Conservation (phyloP, 2,329 filamentous ascomycete genomes). For the Hypoxylon sp. region DNA sequence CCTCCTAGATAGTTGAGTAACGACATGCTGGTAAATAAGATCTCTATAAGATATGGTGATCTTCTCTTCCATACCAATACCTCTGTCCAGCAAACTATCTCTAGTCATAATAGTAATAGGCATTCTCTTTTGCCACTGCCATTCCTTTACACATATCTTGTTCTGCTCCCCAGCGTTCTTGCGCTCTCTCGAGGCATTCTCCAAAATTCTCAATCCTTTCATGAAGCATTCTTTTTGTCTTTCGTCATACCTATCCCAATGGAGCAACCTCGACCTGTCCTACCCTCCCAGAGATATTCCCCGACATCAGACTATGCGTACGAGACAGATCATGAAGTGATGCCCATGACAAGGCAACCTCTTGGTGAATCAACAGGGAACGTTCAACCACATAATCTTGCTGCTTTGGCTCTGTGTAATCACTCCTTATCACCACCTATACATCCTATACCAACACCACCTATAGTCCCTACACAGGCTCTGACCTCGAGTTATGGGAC, state of each 20-base stretch:
- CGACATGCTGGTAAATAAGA: slow-evolving; percentile 33
- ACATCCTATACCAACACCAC: slow-evolving; percentile 59
- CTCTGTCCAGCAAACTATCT: slow-evolving; percentile 46
- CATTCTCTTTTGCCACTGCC: slow-evolving; percentile 55
- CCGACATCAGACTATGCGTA: slow-evolving; percentile 61
- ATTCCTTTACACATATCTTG: slow-evolving; percentile 58
- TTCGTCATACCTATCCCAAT: slow-evolving; percentile 52
- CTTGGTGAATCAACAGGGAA: slow-evolving; percentile 69
- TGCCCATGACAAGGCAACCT: slow-evolving; percentile 59
- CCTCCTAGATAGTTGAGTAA: slow-evolving; percentile 42
- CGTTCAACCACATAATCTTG: slow-evolving; percentile 60
- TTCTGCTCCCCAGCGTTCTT: slow-evolving; percentile 56
- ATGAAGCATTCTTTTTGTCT: slow-evolving; percentile 54
- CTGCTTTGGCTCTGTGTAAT: slow-evolving; percentile 62
- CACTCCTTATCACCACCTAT: slow-evolving; percentile 62
- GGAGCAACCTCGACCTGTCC: slow-evolving; percentile 62
- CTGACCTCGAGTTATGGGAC: slow-evolving; percentile 65
- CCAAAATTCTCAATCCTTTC: slow-evolving; percentile 53
- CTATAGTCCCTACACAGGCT: slow-evolving; percentile 66
- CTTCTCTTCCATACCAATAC: slow-evolving; percentile 54
- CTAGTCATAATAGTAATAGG: slow-evolving; percentile 49
- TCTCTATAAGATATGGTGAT: slow-evolving; percentile 55
- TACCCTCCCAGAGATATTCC: slow-evolving; percentile 68
- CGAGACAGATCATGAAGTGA: slow-evolving; percentile 61
- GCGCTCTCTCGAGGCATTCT: slow-evolving; percentile 52